Base-by-base conservation (phyloP, 176 grass and related monocot species). In the Avena atlantica region DNA sequence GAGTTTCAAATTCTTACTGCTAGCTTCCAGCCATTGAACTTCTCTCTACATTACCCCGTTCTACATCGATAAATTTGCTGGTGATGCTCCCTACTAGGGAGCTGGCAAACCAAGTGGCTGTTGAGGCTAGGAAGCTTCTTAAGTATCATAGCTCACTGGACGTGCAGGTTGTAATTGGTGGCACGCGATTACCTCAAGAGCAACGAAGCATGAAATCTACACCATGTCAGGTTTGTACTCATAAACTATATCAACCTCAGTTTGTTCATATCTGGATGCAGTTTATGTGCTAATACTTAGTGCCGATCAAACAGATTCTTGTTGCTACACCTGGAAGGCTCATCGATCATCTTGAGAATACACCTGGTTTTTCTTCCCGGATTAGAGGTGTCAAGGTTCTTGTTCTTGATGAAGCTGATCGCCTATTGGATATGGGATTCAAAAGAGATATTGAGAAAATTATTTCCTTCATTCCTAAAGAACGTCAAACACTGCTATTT, bases 381-480 rank as follows among this genome's bases (percentile, higher is more conserved):
- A 88, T 99, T 37, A 99, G 78, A 81, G 97, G 94, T 51, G 85
- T 99, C 27, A 99, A 99, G 44, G 87, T 99, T 78, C 90, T 96
- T 84, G 85, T 99, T 84, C 91, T 99, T 83, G 97, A 99, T 88
- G 97, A 99, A 90, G 94, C 97, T 79, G 97, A 99, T 83, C 92
- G 88, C 78, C 83, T 99, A 72, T 90, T 96, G 76, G 97, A 99
- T 88, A 99, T 99, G 94, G 94, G 97, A 62, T 99, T 99, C 83
- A 84, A 89, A 76, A 99, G 86, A 86, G 97, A 96, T 83, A 96
- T 98, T 85, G 97, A 99, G 83, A 96, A 88, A 76, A 96, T 99
- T 88, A 84, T 99, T 83, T 44, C 86, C 74, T 87, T 85, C 78
- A 86, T 96, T 78, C 97, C 97, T 67, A 99, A 93, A 91, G 90